Evolutionary conservation across 768 basidiomycete species (phyloP), one percentile per base, ranked within the genome.

Genomic region (Boletales sp.): DNA sequence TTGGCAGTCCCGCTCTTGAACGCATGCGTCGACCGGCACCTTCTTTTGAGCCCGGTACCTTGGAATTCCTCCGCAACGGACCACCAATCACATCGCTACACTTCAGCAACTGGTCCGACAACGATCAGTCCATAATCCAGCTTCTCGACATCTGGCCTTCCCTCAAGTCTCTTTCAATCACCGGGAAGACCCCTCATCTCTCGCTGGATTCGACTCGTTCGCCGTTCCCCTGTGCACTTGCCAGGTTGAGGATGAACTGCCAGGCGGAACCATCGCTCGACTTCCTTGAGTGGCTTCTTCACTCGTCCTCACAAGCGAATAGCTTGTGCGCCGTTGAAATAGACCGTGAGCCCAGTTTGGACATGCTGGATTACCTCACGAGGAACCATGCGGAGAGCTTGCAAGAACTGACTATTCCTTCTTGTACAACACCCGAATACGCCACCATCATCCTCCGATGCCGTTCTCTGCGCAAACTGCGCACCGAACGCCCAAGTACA

Each of bases 21-120:
- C 78, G 81, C 44, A 71, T 77, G 68, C 72, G 72, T 34, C 72
- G 76, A 19, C 69, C 68, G 14, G 81, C 79, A 19, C 79, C 81
- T 2, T 73, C 79, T 3, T 83, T 84, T 56, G 76, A 80, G 57
- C 72, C 76, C 0, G 63, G 62, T 45, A 82, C 80, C 3, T 64
- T 86, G 31, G 65, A 74, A 15, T 63, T 78, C 38, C 74, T 87
- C 44, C 76, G 70, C 46, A 63, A 75, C 10, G 83, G 80, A n/a
- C 81, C 85, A 1, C 61, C 54, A 40, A 78, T 81, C 54, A 70
- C 75, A 30, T 62, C 67, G 6, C 72, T 89, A 5, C 76, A 77
- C 48, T 83, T 89, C 59, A 78, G 75, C 61, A 88, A 89, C 61
- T 87, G 84, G 84, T 82, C 86, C 11, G 78, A 82, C 53, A 81